These are phyloP conservation scores for Termitomyces sp. DNA, from an alignment of 768 basidiomycete genomes.

Conservation along the genomic window DNA sequence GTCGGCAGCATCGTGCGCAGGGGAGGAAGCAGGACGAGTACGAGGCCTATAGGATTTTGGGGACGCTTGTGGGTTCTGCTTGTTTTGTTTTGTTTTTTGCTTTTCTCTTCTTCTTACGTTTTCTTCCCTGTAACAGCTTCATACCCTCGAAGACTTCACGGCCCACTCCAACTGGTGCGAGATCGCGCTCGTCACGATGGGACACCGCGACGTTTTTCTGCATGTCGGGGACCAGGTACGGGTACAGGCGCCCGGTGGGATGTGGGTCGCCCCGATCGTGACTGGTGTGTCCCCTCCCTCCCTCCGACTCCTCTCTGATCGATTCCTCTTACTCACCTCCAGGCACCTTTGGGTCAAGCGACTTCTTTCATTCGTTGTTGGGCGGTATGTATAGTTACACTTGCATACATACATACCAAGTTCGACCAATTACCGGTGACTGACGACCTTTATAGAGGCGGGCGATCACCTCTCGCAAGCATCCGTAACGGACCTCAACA, in stretches of 20 bases:
- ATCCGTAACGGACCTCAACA: conserved; percentile 83
- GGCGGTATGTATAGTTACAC: too few relatives aligned
- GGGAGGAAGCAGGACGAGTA: conserved; percentile 66
- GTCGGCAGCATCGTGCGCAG: conserved; percentile 53
- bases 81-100: too few relatives aligned
- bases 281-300: conserved; percentile 44
- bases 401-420: too few relatives aligned
- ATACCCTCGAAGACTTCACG: conserved; percentile 82
- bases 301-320: background rate
- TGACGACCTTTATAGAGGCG: conserved; percentile 1
- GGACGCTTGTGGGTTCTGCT: conserved; percentile 45
- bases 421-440: too few relatives aligned
- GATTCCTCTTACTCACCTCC: background rate
- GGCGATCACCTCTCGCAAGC: conserved; percentile 39
- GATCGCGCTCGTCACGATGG: conserved; percentile 68
- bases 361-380: conserved; percentile 74
- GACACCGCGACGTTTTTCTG: conserved; percentile 70
- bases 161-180: conserved; percentile 93
- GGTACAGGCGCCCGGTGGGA: conserved; percentile 69
- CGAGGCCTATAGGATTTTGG: conserved; percentile 77
- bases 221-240: conserved; percentile 83
- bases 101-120: too few relatives aligned
- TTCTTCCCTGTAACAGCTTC: conserved; percentile 39
- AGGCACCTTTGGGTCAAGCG: conserved; percentile 74
- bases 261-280: conserved; percentile 74